Evolutionary conservation across 2,329 filamentous ascomycete species (phyloP), one percentile per base, ranked within the genome.

Genomic region (Fusarium sp.): DNA sequence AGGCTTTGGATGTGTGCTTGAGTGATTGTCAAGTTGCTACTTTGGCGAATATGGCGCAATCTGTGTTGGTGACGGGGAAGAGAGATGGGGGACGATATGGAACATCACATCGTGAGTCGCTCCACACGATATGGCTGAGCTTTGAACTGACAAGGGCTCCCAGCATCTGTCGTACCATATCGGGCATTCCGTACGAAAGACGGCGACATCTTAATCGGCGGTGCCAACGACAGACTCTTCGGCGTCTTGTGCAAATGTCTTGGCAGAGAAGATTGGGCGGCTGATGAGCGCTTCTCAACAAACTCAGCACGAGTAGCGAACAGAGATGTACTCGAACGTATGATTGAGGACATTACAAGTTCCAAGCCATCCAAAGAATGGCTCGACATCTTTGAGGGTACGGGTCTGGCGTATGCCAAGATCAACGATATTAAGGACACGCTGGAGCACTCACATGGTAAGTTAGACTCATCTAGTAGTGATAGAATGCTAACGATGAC

Each of bases 11-110:
- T 81, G 92, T 96, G 18, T 90, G 93, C 1, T 83, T 98, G 63
- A 96, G 94, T 72, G 96, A 98, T 80, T 97, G 95, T 77, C 96
- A 99, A 79, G 95, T 96, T n/a, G 96, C 95, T 1, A 97, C 95
- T 0, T 83, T 99, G 38, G 90, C 94, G 11, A 99, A 98, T 80
- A 94, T 99, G 79, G 96, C 95, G 4, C 97, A 94, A 80, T 97
- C 94, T 59, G 94, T 92, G 66, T 85, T 99, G 42, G 93, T 98
- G 69, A 96, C 93, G 73, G 94, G 94, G 3, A 84, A 97, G 81
- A 92, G 92, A 72, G 96, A 98, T 79, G 89, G 90, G 0, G 96
- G 96, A 0, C 88, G 96, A 69, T 98, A 95, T 94, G 96, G 96
- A 6, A 98, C 96, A 4, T 95, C 95, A 42, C 96, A 98, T 85